Base-by-base conservation (phyloP, 352 stramenopile species). In the Phytopythium helicoides region DNA sequence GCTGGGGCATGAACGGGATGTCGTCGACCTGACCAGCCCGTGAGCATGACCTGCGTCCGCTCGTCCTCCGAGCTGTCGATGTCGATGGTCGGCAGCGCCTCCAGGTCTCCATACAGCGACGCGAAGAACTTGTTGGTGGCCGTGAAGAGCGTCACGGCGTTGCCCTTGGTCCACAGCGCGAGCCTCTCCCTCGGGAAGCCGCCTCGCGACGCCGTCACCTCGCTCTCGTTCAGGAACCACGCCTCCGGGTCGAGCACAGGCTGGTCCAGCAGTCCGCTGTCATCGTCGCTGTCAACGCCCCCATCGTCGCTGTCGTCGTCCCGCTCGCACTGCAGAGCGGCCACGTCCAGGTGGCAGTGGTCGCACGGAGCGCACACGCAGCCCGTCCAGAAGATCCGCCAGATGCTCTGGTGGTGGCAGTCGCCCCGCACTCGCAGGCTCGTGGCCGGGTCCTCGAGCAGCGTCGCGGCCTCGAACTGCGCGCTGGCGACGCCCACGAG, bases 211-310 rank as follows among this genome's bases (percentile, higher is more conserved):
- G 11, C 45, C 1, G 65, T 73, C 44, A 88, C 79, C 54, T 88
- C 74, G 16, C 66, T 41, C n/a, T 70, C 57, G 0, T 58, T 80
- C 6, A 89, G 54, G 50, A 89, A 87, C 77, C 77, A 86, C 33
- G 71, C 61, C 4, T 54, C 52, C 10, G 74, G 59, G n/a, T 76
- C 62, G n/a, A 86, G 58, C 15, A 68, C 31, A 16, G 74, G 74
- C 45, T 88, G 77, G 16, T 60, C 46, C 6, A 52, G 37, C 15
- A 22, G 52, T 1, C 28, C 44, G 25, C 54, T 23, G 3, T 57
- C 39, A 18, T 54, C 47, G 14, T 50, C 47, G 9, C 19, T 39
- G 19, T 10, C 19, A 22, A 14, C 33, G 22, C 25, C 34, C 8
- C 33, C 52, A 26, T 28, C 19, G 14, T 34, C 55, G 36, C 34